Conservation (phyloP, 2,329 filamentous ascomycete species). For the Endocalyx cinctus region DNA sequence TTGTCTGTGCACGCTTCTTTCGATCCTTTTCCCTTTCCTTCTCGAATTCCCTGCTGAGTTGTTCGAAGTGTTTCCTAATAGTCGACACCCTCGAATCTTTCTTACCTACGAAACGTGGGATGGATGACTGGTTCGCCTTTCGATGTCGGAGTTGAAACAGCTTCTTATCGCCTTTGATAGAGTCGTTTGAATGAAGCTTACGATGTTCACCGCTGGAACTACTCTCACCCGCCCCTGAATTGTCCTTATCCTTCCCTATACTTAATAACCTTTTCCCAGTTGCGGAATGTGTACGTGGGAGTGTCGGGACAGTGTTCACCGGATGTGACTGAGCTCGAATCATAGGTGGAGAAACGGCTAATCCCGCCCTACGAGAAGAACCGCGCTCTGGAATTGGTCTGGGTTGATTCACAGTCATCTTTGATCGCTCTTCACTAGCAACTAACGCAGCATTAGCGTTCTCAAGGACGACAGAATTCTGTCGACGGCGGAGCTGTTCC, state of each 20-base stretch:
- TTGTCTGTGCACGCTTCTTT: slow-evolving; percentile 73
- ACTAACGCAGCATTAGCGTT: slow-evolving; percentile 14
- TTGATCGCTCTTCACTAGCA: slow-evolving; percentile 14
- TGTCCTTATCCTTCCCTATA: slow-evolving; percentile 26
- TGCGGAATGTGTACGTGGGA: slow-evolving; percentile 42
- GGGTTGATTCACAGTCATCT: slow-evolving; percentile 10
- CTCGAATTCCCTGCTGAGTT: slow-evolving; percentile 92
- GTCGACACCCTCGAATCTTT: slow-evolving; percentile 78
- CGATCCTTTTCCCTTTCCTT: slow-evolving; percentile 87
- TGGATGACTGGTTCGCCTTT: slow-evolving; percentile 65
- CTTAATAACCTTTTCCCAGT: slow-evolving; percentile 35
- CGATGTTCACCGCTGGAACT: slow-evolving; percentile 26
- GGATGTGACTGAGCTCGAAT: slow-evolving; percentile 51
- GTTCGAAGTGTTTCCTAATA: slow-evolving; percentile 94
- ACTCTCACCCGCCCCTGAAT: no score
- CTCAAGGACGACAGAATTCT: slow-evolving; percentile 32
- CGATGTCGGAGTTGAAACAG: slow-evolving; percentile 59
- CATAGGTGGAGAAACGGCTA: slow-evolving; percentile 47
- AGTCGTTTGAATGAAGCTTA: slow-evolving; percentile 32
- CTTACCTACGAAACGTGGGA: slow-evolving; percentile 80
- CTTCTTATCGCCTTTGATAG: slow-evolving; percentile 63
- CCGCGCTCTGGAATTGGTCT: slow-evolving; percentile 29
- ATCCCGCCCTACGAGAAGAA: slow-evolving; percentile 40
- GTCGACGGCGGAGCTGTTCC: slow-evolving; percentile 44
- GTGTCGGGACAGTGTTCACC: slow-evolving; percentile 28